These are phyloP conservation scores for Pseudocercospora crystallina DNA, from an alignment of 2,329 filamentous ascomycete genomes.

Conservation along the genomic window DNA sequence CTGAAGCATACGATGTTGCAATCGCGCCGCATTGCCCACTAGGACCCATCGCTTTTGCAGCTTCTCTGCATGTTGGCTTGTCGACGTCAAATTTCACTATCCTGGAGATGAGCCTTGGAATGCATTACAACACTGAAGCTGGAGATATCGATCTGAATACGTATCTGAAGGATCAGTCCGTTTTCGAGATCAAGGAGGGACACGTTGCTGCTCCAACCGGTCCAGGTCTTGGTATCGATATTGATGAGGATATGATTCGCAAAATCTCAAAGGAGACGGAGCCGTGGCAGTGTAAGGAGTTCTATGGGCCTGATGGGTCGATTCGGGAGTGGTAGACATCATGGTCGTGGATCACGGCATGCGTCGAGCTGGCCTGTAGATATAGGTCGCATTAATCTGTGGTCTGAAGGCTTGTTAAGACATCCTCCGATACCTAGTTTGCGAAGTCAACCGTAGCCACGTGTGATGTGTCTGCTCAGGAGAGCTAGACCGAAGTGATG, in stretches of 20 bases:
- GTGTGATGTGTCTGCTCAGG: too few species aligned
- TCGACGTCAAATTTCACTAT: constrained; percentile 67
- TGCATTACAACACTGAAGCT: constrained; percentile 70
- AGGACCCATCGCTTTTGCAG: constrained; percentile 71
- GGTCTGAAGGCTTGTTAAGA: too few species aligned
- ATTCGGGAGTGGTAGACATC: constrained; percentile 63
- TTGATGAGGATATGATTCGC: constrained; percentile 66
- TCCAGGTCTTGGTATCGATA: constrained; percentile 35
- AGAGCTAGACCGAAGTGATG: too few species aligned
- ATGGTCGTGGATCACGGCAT: not conserved
- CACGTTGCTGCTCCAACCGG: constrained; percentile 29
- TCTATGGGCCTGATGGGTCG: constrained; percentile 65
- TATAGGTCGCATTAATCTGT: too few species aligned
- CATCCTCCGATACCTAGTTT: too few species aligned
- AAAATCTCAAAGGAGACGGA: constrained; percentile 57
- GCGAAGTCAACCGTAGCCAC: too few species aligned
- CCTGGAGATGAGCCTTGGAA: constrained; percentile 75
- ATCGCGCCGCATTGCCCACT: constrained; percentile 73
- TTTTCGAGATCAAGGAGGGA: constrained; percentile 32
- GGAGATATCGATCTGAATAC: constrained; percentile 59
- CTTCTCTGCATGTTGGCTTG: constrained; percentile 66
- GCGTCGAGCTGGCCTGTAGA: too few species aligned
- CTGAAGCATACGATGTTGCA: constrained; percentile 67
- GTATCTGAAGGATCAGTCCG: constrained; percentile 31
- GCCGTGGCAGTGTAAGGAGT: constrained; percentile 66